These are phyloP conservation scores for Acanthochlamys bracteata DNA, from an alignment of 106 monocot species.

Conservation along the genomic window DNA sequence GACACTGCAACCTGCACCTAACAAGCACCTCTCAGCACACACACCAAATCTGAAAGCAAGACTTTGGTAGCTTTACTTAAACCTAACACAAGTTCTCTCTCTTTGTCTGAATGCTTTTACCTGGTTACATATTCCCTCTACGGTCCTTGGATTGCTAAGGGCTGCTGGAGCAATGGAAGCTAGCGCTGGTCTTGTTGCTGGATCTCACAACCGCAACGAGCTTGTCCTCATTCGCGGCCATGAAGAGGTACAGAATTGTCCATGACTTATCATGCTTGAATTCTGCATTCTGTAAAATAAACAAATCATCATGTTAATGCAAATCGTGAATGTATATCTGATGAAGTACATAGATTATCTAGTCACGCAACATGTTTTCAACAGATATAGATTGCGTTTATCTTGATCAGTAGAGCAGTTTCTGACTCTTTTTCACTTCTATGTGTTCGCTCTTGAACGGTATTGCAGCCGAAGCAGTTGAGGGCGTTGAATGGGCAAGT, in stretches of 20 bases:
- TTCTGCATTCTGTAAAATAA: no score
- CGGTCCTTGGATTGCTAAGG: background rate
- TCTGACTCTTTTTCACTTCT: background rate
- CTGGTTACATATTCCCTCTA: background rate
- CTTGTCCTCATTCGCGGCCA: conserved; percentile 89
- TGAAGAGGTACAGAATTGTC: conserved; percentile 53
- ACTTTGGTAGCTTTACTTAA: conserved; percentile 32
- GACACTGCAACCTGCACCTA: conserved; percentile 73
- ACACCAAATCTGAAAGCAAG: no score
- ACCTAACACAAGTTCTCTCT: background rate
- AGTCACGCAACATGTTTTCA: no score
- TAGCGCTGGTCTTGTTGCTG: conserved; percentile 79
- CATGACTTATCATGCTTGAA: no score
- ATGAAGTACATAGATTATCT: no score
- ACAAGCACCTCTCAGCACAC: no score
- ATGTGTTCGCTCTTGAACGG: background rate
- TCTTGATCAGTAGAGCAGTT: no score
- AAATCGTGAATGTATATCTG: no score
- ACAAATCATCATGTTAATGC: no score
- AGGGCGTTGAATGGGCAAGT: conserved; percentile 58
- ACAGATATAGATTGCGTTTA: no score
- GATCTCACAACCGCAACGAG: conserved; percentile 94
- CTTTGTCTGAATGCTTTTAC: no score
- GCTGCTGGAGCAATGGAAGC: conserved; percentile 52
- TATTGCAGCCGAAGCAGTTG: conserved; percentile 53